Evolutionary conservation across 83 land plant genomes (phyloP).

Genomic region (Larix sibirica): DNA sequence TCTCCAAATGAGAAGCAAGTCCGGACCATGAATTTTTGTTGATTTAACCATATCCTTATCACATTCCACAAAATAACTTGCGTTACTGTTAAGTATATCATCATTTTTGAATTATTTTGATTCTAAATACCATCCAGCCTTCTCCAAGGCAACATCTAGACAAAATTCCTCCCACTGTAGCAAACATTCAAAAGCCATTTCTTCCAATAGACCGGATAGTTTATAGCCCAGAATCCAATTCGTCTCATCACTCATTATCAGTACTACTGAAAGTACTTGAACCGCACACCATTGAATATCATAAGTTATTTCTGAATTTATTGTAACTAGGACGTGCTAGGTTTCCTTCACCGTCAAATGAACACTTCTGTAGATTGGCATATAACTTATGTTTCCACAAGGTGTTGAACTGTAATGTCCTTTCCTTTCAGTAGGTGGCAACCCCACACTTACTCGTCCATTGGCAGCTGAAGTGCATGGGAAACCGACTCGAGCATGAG

Average conservation of each 20-base stretch:
- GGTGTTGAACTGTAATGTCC: no score
- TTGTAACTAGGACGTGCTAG: background rate
- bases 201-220: slow-evolving; percentile 38
- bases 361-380: no score
- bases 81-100: background rate
- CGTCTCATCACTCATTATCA: slow-evolving; percentile 59
- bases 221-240: slow-evolving; percentile 29
- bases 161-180: slow-evolving; percentile 86
- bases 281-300: slow-evolving; percentile 87
- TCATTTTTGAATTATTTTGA: slow-evolving; percentile 15
- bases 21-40: background rate
- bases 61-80: background rate
- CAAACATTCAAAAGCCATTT: slow-evolving; percentile 50
- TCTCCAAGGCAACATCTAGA: slow-evolving; percentile 79
- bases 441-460: no score
- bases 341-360: no score
- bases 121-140: slow-evolving; percentile 78
- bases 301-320: background rate
- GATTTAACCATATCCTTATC: background rate
- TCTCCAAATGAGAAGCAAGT: slow-evolving; percentile 27
- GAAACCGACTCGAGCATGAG: no score
- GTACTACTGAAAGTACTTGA: slow-evolving; percentile 60
- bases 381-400: no score
- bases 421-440: no score
- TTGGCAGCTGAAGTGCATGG: no score